Evolutionary conservation across 306 rosid genomes (phyloP).

Genomic region (Lathyrus oleraceus): DNA sequence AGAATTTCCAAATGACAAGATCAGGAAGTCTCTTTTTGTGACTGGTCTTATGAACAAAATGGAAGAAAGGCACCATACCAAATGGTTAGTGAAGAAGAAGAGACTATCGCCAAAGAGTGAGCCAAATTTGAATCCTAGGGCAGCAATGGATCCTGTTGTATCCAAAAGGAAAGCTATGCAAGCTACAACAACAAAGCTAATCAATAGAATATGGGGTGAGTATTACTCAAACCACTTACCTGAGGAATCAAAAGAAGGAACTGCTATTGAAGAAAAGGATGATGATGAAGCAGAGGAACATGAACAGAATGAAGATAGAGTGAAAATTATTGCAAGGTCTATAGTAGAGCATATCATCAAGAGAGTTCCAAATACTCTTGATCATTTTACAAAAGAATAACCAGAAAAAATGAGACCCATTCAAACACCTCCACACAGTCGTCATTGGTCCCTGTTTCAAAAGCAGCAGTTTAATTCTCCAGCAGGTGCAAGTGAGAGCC

Average conservation of each 20-base stretch:
- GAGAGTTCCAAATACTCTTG: too few species aligned
- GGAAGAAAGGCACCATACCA: constrained; percentile 94
- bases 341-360: too few species aligned
- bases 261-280: constrained; percentile 51
- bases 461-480: too few species aligned
- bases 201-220: constrained; percentile 92
- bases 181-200: constrained; percentile 83
- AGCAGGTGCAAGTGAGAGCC: too few species aligned
- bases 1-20: constrained; percentile 70
- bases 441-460: too few species aligned
- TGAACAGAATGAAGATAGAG: constrained; percentile 84
- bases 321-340: too few species aligned
- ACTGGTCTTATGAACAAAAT: constrained; percentile 69
- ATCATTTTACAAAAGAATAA: too few species aligned
- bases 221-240: constrained; percentile 80
- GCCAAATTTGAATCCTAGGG: constrained; percentile 83
- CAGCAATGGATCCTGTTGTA: constrained; percentile 63
- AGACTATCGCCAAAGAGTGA: constrained; percentile 52
- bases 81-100: constrained; percentile 80
- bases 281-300: constrained; percentile 85
- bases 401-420: too few species aligned
- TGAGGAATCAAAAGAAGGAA: constrained; percentile 54
- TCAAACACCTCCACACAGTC: too few species aligned
- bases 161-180: constrained; percentile 85
- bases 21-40: constrained; percentile 76